Base-by-base conservation (phyloP, 1,139 yeast species). In the Debaryomyces udenii region DNA sequence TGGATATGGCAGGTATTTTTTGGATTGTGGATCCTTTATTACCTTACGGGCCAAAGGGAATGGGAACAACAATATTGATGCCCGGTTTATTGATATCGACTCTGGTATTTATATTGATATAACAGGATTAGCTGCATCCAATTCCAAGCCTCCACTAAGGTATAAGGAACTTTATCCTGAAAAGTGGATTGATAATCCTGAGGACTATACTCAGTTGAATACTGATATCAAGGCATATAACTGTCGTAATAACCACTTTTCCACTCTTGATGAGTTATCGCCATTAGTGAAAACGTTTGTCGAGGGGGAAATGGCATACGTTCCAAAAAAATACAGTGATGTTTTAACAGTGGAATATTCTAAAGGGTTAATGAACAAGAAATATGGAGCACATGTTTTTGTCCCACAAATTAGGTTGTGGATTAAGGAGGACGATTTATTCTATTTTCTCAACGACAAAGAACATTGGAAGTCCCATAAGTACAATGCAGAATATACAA, bases 231-330 rank as follows among this genome's bases (percentile, higher is more conserved):
- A 64, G 39, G 51, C 61, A 5, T 69, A 64, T 51, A 69, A 69
- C 44, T 69, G 66, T 44, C 50, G 66, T 35, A 56, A 62, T 41
- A 59, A 59, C 35, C 66, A 62, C 49, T 61, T 62, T 38, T 48
- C 54, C 22, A 40, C 51, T 17, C 49, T 56, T 28, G 45, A 51
- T 35, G 64, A 61, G 43, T 42, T 62, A 9, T 52, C 54, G 14
- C 69, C 69, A 14, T 51, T 64, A 33, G 41, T 53, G 9, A 53
- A 59, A 42, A 46, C 68, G 0, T 35, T 43, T 17, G 54, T 68
- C 13, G 75, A 70, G 51, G 75, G 74, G 7, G 74, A 69, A 50
- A 46, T 63, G 20, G 75, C 72, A 2, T 70, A 68, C 47, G 52
- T 69, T 9, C 76, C 76, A 4, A 51, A 46, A 43, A 55, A 38